These are phyloP conservation scores for Calonectria pseudoreteaudii DNA, from an alignment of 2,329 filamentous ascomycete genomes.

Conservation along the genomic window DNA sequence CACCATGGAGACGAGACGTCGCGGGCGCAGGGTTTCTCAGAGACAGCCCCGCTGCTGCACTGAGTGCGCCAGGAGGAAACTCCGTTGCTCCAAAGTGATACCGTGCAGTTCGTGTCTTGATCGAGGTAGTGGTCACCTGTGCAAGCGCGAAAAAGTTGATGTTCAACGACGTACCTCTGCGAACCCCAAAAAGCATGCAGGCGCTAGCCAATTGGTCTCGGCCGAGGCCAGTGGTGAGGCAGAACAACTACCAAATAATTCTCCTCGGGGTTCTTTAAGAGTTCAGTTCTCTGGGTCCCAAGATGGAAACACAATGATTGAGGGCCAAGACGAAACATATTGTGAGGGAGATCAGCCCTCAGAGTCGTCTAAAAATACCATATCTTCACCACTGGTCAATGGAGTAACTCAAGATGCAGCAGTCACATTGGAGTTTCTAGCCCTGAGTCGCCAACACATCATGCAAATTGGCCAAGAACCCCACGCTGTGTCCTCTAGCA, in stretches of 20 bases:
- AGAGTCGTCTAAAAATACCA: not conserved
- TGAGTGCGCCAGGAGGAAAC: not conserved
- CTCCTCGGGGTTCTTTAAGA: not conserved
- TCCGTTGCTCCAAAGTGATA: constrained; percentile 1
- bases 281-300: not conserved
- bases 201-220: too few species aligned
- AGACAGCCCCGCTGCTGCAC: not conserved
- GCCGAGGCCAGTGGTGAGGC: not conserved
- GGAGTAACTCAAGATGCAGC: not conserved
- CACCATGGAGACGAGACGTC: not conserved
- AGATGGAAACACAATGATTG: not conserved
- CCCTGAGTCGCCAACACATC: not conserved
- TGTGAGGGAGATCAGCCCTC: not conserved
- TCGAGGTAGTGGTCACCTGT: not conserved
- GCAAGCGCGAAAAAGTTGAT: not conserved
- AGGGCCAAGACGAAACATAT: not conserved
- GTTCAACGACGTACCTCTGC: not conserved
- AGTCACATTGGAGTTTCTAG: not conserved
- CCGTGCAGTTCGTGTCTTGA: not conserved
- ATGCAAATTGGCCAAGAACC: not conserved
- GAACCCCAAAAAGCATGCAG: not conserved
- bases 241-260: too few species aligned
- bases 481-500: too few species aligned
- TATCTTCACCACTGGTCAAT: not conserved
- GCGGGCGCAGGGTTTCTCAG: not conserved